Base-by-base conservation (phyloP, 306 rosid genomes). In the Fragaria iinumae region DNA sequence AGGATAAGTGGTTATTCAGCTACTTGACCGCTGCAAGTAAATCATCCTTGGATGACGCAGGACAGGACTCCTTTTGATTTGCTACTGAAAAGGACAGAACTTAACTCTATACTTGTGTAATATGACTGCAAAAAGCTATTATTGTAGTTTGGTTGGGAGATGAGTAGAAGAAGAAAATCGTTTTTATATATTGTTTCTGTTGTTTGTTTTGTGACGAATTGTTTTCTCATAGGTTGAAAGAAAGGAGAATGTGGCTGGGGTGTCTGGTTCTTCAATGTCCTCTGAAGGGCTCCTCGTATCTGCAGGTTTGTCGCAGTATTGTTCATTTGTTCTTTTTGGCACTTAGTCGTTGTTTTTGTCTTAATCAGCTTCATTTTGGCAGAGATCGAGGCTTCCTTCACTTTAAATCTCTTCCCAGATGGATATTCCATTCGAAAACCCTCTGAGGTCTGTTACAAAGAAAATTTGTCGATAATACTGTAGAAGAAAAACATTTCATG, bases 351-450 rank as follows among this genome's bases (percentile, higher is more conserved):
- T 17, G 68, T 85, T 67, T 80, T 6, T 79, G 44, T 77, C 67
- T 27, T 71, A 70, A n/a, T 29, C 50, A 13, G 73, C 36, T 12
- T 67, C 82, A 81, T 80, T 82, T 81, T 82, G 75, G 64, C 92
- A 91, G 99, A 89, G 45, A 77, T 78, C 62, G 94, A 90, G 83
- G 96, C 88, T 84, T 92, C 99, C 78, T 92, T 96, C 85, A 85
- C 90, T 0, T 75, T 96, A 86, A 88, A 85, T 75, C 84, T 96
- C 87, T 92, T 92, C 72, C 80, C 86, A 27, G 93, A 92, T 86
- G 99, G 98, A 82, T 96, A 96, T 85, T 92, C 93, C 60, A 82
- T 96, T 50, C 90, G 96, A 81, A 92, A 91, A 80, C 88, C 97
- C 14, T 75, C 81, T 2, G 93, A 96, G 99, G 99, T 96, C 78